phyloP scores from a whole-genome alignment of 805 yeast genomes.

The Zygoascus biomembranicola region DNA sequence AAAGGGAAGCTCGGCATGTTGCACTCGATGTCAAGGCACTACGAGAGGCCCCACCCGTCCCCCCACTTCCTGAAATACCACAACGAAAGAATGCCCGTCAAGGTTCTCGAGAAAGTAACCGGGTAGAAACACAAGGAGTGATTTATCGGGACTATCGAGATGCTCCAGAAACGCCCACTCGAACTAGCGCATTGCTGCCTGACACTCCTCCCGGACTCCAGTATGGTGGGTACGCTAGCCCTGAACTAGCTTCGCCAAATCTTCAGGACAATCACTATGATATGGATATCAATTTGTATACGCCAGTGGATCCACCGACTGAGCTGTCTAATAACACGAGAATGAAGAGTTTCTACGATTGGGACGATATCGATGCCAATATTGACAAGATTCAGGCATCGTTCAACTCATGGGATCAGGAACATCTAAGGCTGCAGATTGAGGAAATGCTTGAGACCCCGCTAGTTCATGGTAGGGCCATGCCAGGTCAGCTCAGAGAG shows the following conservation, averaged over 20 bases:
- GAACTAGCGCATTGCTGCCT: not conserved
- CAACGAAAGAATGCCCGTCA: not conserved
- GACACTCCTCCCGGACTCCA: not conserved
- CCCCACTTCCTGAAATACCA: not conserved
- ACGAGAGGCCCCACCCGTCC: not conserved
- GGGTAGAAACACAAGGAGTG: not conserved
- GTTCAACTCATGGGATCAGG: slow-evolving; percentile 1
- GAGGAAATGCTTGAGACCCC: slow-evolving; percentile 1
- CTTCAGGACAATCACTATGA: not conserved
- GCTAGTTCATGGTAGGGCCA: not conserved
- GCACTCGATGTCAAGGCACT: not conserved
- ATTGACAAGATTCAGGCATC: slow-evolving; percentile 6
- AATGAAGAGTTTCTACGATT: slow-evolving; percentile 6
- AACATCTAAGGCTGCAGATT: slow-evolving; percentile 2
- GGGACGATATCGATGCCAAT: slow-evolving; percentile 11
- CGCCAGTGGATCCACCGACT: not conserved
- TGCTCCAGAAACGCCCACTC: not conserved
- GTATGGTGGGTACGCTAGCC: not conserved
- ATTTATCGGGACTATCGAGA: not conserved
- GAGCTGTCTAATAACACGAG: not conserved
- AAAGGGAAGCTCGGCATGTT: not conserved
- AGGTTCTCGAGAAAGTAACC: not conserved
- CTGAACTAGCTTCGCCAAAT: not conserved
- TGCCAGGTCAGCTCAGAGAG: not conserved
- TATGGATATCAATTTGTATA: no score